Percentiles rank a stretch among this genome's conserved stretches.
Evolutionary conservation across 2,329 filamentous ascomycete species (phyloP).

Genomic region (Cordyceps cateniannulata): DNA sequence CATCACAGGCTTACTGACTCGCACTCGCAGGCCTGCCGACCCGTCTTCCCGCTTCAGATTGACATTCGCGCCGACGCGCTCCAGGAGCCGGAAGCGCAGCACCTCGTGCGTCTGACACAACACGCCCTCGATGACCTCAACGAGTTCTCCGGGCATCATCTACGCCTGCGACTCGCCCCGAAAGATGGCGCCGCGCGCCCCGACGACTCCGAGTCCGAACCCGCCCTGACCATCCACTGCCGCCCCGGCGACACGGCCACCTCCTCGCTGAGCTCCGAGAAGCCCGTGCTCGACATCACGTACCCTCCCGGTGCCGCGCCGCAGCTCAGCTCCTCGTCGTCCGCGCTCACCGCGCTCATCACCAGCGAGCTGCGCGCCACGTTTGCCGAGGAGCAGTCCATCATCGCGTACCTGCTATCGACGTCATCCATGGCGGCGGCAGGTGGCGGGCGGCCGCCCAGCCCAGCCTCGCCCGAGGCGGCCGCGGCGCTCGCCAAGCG

Average conservation of each 20-base stretch:
- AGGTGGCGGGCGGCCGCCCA: conserved; percentile 36
- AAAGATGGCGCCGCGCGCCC: conserved; percentile 24
- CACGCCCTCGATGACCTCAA: conserved; percentile 80
- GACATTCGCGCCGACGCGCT: conserved; percentile 65
- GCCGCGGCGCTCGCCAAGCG: conserved; percentile 58
- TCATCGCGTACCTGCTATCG: conserved; percentile 69
- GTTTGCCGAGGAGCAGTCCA: conserved; percentile 83
- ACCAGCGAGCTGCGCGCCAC: conserved; percentile 69
- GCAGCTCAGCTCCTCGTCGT: conserved; percentile 64
- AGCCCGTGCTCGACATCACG: conserved; percentile 66
- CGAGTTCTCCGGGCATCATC: conserved; percentile 76
- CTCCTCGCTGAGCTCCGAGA: conserved; percentile 61
- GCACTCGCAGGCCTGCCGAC: conserved; percentile 66
- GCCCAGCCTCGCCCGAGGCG: conserved; percentile 42
- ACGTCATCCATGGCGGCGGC: conserved; percentile 47
- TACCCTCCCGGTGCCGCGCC: conserved; percentile 67
- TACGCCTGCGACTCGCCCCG: conserved; percentile 44
- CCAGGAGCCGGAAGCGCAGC: conserved; percentile 59
- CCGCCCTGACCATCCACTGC: conserved; percentile 66
- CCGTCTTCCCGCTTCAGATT: conserved; percentile 81
- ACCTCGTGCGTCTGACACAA: conserved; percentile 74
- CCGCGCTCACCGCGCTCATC: conserved; percentile 68
- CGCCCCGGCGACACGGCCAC: conserved; percentile 55
- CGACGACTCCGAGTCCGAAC: conserved; percentile 30
- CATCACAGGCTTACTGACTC: background rate